Evolutionary conservation across 208 protist species (phyloP).

Genomic region (Crithidia bombi): DNA sequence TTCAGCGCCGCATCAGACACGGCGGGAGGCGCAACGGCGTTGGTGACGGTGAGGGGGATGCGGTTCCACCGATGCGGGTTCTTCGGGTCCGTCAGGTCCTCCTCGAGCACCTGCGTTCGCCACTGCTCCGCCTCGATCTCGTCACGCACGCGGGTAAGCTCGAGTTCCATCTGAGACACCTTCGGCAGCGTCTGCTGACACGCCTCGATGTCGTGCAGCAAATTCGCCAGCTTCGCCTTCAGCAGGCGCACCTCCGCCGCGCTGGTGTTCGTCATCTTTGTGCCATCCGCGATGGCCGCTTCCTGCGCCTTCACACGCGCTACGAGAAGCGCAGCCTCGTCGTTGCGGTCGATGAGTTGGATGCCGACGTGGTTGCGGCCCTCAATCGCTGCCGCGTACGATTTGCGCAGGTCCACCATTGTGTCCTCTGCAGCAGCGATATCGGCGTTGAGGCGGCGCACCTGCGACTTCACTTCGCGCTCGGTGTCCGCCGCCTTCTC

Average conservation of each 20-base stretch:
- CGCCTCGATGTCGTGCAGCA: constrained; percentile 84
- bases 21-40: neutral
- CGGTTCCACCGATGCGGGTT: constrained; percentile 86
- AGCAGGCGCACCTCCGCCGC: constrained; percentile 76
- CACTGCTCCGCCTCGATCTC: constrained; percentile 89
- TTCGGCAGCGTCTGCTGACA: constrained; percentile 77
- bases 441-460: constrained; percentile 91
- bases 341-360: constrained; percentile 96
- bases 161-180: constrained; percentile 85
- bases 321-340: constrained; percentile 95
- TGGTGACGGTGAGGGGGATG: constrained; percentile 16
- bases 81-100: constrained; percentile 84
- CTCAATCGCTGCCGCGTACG: constrained; percentile 91
- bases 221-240: constrained; percentile 76
- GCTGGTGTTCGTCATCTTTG: constrained; percentile 77
- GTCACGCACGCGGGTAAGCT: constrained; percentile 66
- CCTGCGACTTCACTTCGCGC: constrained; percentile 86
- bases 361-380: constrained; percentile 94
- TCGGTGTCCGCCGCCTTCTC: constrained; percentile 70
- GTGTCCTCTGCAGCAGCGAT: constrained; percentile 88
- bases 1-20: constrained; percentile 4
- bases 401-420: constrained; percentile 84
- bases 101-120: constrained; percentile 78
- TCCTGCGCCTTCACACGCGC: constrained; percentile 95
- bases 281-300: constrained; percentile 85